A percentile compares a stretch with the other conserved stretches of the same genome.
Conservation (phyloP, 176 grass and related monocot species). For the Rhynchospora pubera region DNA sequence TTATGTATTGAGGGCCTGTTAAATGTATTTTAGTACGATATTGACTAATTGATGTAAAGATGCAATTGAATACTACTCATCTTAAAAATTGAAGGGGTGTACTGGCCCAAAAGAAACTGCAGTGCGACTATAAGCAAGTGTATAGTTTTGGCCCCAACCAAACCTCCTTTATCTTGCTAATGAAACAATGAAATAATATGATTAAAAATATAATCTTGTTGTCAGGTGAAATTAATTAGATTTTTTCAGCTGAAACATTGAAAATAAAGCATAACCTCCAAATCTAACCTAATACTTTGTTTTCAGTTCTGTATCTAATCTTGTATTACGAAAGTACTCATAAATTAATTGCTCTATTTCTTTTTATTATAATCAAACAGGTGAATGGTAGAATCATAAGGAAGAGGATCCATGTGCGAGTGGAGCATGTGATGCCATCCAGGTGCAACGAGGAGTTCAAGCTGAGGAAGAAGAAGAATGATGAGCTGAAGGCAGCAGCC, state of each 20-base stretch:
- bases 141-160: neutral
- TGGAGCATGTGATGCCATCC: slow-evolving; percentile 84
- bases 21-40: neutral
- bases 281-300: neutral
- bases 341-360: neutral
- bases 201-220: neutral
- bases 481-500: slow-evolving; percentile 71
- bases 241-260: too few relatives aligned
- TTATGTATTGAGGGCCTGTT: neutral
- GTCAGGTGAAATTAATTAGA: neutral
- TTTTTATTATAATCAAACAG: slow-evolving; percentile 9
- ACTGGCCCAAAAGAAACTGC: neutral
- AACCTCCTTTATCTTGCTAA: too few relatives aligned
- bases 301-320: neutral
- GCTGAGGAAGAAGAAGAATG: slow-evolving; percentile 69
- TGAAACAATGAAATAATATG: neutral
- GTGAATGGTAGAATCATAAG: slow-evolving; percentile 63
- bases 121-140: neutral
- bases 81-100: too few relatives aligned
- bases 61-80: too few relatives aligned
- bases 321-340: neutral
- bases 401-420: slow-evolving; percentile 88
- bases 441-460: slow-evolving; percentile 71
- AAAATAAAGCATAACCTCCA: neutral
- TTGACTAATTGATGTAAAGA: too few relatives aligned